Conservation (phyloP, 2,329 filamentous ascomycete genomes). For the Neofusicoccum laricinum region DNA sequence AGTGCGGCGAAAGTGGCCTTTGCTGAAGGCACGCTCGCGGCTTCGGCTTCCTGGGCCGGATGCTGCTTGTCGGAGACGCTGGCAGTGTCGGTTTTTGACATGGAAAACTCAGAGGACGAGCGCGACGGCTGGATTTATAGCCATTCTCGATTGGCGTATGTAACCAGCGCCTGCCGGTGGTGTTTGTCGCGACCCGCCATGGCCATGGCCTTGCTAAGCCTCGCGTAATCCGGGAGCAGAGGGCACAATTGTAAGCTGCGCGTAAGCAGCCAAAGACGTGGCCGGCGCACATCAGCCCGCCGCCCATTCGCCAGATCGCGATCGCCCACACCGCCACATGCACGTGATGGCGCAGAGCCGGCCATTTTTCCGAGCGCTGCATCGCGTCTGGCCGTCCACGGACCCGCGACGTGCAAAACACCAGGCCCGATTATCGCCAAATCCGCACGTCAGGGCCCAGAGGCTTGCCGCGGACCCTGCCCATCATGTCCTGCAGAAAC, state of each 20-base stretch:
- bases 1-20: constrained; percentile 21
- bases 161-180: background rate
- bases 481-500: too few species aligned
- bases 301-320: background rate
- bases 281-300: background rate
- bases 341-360: background rate
- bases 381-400: too few species aligned
- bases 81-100: background rate
- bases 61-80: too few species aligned
- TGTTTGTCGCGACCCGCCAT: background rate
- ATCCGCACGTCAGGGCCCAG: background rate
- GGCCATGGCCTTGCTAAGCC: background rate
- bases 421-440: background rate
- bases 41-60: too few species aligned
- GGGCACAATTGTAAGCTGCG: background rate
- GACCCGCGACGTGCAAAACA: too few species aligned
- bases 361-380: too few species aligned
- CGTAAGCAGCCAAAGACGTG: background rate
- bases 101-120: background rate
- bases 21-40: background rate
- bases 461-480: background rate
- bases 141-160: background rate
- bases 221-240: background rate
- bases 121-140: background rate
- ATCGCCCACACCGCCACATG: background rate